phyloP scores from a whole-genome alignment of 345 rosid species.

The Lumnitzera littorea region DNA sequence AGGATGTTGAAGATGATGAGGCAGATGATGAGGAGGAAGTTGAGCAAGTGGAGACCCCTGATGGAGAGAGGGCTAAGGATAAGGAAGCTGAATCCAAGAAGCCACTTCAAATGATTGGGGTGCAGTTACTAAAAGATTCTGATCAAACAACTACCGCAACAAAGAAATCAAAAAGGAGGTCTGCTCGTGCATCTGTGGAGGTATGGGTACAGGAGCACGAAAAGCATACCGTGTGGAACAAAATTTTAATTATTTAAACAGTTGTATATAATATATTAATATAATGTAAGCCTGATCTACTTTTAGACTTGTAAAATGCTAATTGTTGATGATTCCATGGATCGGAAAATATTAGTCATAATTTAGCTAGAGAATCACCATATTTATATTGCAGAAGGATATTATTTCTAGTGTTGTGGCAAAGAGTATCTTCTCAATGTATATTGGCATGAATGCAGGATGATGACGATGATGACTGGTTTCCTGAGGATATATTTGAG shows the following conservation, averaged over 20 bases:
- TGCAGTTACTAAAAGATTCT: constrained; percentile 81
- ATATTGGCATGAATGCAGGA: constrained; percentile 33
- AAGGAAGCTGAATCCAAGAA: constrained; percentile 78
- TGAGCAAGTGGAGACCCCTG: constrained; percentile 56
- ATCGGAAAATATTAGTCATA: too few relatives aligned
- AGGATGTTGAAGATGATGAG: constrained; percentile 55
- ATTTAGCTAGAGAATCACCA: too few relatives aligned
- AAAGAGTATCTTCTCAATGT: not conserved
- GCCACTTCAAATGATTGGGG: constrained; percentile 91
- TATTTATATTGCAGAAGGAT: too few relatives aligned
- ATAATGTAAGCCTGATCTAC: too few relatives aligned
- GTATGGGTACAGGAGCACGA: constrained; percentile 20
- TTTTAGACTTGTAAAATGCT: too few relatives aligned
- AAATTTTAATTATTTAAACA: too few relatives aligned
- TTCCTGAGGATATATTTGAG: constrained; percentile 75
- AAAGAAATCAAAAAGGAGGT: constrained; percentile 59
- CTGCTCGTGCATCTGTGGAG: constrained; percentile 55
- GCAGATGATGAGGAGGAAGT: constrained; percentile 48
- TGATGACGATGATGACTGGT: constrained; percentile 86
- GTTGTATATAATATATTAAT: too few relatives aligned
- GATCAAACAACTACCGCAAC: constrained; percentile 41
- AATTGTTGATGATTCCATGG: too few relatives aligned
- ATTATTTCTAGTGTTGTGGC: too few relatives aligned
- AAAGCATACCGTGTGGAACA: not conserved
- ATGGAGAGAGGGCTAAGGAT: constrained; percentile 53